A percentile compares a stretch with the other conserved stretches of the same genome.
Conservation (phyloP, 306 rosid genomes). For the Senna tora region DNA sequence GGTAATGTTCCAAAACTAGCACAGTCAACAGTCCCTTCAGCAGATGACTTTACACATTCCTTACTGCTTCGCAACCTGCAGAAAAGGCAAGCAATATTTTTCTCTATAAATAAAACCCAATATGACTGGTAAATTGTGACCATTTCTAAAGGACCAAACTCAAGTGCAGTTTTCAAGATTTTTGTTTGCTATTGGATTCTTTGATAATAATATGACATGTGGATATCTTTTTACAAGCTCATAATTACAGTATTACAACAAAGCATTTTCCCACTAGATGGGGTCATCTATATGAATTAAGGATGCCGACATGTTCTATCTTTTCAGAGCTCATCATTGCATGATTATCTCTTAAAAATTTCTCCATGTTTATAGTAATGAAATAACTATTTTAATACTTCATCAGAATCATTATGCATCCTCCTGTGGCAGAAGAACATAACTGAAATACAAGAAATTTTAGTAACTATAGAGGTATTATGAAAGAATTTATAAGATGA, state of each 20-base stretch:
- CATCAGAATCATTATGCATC: background rate
- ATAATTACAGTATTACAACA: too few species aligned
- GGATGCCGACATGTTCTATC: too few species aligned
- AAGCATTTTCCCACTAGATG: too few species aligned
- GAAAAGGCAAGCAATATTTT: background rate
- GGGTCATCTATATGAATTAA: too few species aligned
- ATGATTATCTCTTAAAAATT: background rate
- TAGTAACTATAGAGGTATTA: background rate
- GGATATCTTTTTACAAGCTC: too few species aligned
- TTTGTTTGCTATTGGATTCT: background rate
- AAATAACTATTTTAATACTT: background rate
- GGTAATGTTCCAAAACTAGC: constrained; percentile 6
- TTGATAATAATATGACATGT: background rate
- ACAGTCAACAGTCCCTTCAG: constrained; percentile 18
- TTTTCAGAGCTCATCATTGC: background rate
- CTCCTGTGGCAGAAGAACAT: background rate
- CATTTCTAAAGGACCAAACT: background rate
- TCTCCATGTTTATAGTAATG: background rate
- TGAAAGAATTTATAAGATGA: constrained; percentile 2
- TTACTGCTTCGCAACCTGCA: constrained; percentile 23
- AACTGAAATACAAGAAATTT: background rate
- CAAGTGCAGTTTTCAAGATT: background rate
- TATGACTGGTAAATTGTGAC: background rate
- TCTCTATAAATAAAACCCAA: background rate
- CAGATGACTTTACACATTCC: background rate